Base-by-base conservation (phyloP, 768 basidiomycete genomes). In the Kwoniella europaea region DNA sequence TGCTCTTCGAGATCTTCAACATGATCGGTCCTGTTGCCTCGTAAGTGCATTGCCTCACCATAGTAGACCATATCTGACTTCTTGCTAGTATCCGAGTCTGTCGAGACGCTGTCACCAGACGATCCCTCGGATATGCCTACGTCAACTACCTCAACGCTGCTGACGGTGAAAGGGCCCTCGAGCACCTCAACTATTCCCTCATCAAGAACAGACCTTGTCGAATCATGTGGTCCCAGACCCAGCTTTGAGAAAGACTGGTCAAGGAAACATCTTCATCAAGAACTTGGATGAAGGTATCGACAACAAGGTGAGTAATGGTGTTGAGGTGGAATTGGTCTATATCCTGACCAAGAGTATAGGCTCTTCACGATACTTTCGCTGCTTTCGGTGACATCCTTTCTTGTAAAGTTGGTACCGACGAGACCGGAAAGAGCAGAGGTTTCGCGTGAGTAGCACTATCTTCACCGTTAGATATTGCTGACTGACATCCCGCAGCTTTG, bases 221-320 rank as follows among this genome's bases (percentile, higher is more conserved):
- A 80, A 99, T 99, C 88, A 99, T 99, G 97, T 98, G 97, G 96
- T 98, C 95, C 82, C 97, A 98, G 97, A 98, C 87, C 97, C 97
- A 70, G 93, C 94, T 77, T 90, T 99, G 83, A 92, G 97, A 85
- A 98, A 98, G 90, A 98, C 94, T 74, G 94, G 94, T 74, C 94
- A 98, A 86, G 97, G 97, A 85, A 99, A 99, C 85, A 94, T 99
- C 82, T 99, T 99, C 87, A 98, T 99, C 86, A 99, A 99, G 87
- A 99, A 99, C 86, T 86, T 99, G 76, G 95, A 97, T 80, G 93
- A 96, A 85, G 88, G 87, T 68, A 98, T 98, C 77, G 97, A 99
- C 86, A 98, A 99, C 88, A 98, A 98, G 89, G 92, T 90, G 59
- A 68, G 84, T 73, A 18, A 1, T 46, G 46, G 44, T 29, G 43